Evolutionary conservation across 2,329 filamentous ascomycete genomes (phyloP), one percentile per base, ranked within the genome.

Genomic region (Aspergillus sp.): DNA sequence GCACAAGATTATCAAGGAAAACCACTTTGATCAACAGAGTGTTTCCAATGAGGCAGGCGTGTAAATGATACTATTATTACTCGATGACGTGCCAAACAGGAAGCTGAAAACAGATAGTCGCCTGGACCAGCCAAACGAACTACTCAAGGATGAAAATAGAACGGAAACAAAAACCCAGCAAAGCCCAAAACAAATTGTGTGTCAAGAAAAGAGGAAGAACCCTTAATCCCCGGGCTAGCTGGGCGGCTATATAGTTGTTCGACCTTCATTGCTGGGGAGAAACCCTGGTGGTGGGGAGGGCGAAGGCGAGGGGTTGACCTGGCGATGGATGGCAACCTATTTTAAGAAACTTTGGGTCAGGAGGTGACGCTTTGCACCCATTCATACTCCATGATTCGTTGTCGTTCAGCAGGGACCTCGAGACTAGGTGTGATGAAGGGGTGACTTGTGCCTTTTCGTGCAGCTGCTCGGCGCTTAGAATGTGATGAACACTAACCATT

Each of bases 41-140:
- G 59, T 66, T 63, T 52, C 62, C 59, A 62, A 57, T 48, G 39
- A 60, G 50, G 65, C 63, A 62, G 64, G 61, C 67, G 56, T 63
- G 59, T 63, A 57, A 61, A 63, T 63, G 63, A 63, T 64, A 69
- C 64, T 69, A 69, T 69, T 67, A 72, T 66, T 65, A 63, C 66
- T 61, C 32, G 45, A 39, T 49, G 55, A 55, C 13, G 53, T 25
- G 36, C 25, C 23, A 21, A 54, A 38, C 23, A 43, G 54, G 48
- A 50, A 45, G 43, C 13, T 23, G 38, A 30, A 60, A 52, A 60
- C 51, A 51, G 48, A 59, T 59, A 59, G 59, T 71, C 67, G 75
- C 74, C 70, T 80, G 77, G 78, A 70, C 78, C 78, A 78, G 78
- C 78, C 78, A 79, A 77, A 73, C 72, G 68, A 69, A 71, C 65